Evolutionary conservation across 257 asterid species (phyloP).

Genomic region (Handroanthus guayacan): DNA sequence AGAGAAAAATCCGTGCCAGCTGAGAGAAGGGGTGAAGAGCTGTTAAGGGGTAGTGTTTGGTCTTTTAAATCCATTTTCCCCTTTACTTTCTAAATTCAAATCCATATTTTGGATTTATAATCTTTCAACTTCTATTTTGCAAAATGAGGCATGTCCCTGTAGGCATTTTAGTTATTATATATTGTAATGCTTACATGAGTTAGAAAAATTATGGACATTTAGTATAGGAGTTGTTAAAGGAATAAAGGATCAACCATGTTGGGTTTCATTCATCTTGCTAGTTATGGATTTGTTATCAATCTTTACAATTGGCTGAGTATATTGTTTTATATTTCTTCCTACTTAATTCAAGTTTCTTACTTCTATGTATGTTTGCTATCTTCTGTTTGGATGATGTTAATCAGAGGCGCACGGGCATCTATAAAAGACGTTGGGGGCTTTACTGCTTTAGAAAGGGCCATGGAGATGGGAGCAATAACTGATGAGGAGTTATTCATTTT

Average conservation of each 20-base stretch:
- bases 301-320: constrained; percentile 4
- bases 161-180: too few relatives aligned
- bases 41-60: too few relatives aligned
- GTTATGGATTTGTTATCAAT: not conserved
- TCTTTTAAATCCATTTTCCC: too few relatives aligned
- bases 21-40: too few relatives aligned
- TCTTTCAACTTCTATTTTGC: too few relatives aligned
- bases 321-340: not conserved
- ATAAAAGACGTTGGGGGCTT: constrained; percentile 82
- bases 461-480: constrained; percentile 97
- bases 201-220: not conserved
- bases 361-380: constrained; percentile 14
- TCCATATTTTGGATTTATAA: too few relatives aligned
- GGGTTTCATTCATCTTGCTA: not conserved
- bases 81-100: too few relatives aligned
- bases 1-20: too few relatives aligned
- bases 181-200: too few relatives aligned
- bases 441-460: constrained; percentile 83
- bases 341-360: not conserved
- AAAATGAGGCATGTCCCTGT: too few relatives aligned
- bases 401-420: constrained; percentile 89
- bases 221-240: not conserved
- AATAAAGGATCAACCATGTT: not conserved
- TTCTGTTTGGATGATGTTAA: constrained; percentile 26
- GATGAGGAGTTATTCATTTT: constrained; percentile 89